Evolutionary conservation across 1,284 basidiomycete species (phyloP).

Genomic region (Sporisorium iseilematis-ciliati): DNA sequence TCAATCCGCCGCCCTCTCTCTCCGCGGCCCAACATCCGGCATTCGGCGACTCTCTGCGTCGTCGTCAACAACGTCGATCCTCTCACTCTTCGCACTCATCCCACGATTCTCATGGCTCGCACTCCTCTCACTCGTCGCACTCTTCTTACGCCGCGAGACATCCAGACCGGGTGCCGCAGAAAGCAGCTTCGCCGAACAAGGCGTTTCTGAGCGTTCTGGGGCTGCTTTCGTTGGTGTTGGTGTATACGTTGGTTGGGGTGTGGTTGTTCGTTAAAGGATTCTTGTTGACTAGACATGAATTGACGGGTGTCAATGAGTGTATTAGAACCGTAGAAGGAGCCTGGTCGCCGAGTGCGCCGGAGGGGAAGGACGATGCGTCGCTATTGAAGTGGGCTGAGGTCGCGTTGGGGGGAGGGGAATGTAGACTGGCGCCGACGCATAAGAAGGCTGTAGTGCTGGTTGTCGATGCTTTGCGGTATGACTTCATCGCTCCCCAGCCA

Average conservation of each 20-base stretch:
- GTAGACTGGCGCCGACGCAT: slow-evolving; percentile 56
- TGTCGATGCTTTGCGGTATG: slow-evolving; percentile 93
- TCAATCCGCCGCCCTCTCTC: slow-evolving; percentile 41
- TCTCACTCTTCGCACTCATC: slow-evolving; percentile 35
- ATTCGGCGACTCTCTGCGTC: slow-evolving; percentile 26
- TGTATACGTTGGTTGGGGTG: slow-evolving; percentile 52
- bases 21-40: slow-evolving; percentile 34
- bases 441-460: slow-evolving; percentile 82
- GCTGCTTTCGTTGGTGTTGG: slow-evolving; percentile 43
- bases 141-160: slow-evolving; percentile 52
- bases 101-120: slow-evolving; percentile 39
- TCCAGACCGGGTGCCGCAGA: slow-evolving; percentile 46
- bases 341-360: slow-evolving; percentile 34
- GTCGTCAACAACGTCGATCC: slow-evolving; percentile 22
- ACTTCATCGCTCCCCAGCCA: slow-evolving; percentile 81
- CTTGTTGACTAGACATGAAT: slow-evolving; percentile 61
- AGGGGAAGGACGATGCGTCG: slow-evolving; percentile 21
- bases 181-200: slow-evolving; percentile 32
- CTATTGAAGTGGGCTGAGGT: slow-evolving; percentile 48
- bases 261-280: slow-evolving; percentile 66
- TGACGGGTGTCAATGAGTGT: slow-evolving; percentile 37
- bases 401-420: slow-evolving; percentile 49
- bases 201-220: slow-evolving; percentile 51
- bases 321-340: slow-evolving; percentile 1
- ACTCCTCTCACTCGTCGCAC: slow-evolving; percentile 60